These are phyloP conservation scores for Ustilago cynodontis DNA, from an alignment of 1,284 basidiomycete species.

Conservation along the genomic window DNA sequence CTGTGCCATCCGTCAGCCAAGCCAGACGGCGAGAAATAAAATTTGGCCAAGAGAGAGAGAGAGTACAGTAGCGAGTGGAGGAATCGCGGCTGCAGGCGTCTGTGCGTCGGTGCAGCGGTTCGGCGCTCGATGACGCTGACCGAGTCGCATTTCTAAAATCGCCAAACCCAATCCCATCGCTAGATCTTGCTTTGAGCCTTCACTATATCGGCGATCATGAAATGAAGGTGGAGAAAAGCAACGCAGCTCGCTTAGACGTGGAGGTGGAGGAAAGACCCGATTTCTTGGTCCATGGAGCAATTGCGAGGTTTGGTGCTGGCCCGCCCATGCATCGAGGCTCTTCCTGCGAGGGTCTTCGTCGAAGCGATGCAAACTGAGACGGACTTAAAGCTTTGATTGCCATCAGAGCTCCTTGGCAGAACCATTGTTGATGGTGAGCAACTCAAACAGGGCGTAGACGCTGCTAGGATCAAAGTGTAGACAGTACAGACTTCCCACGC, in stretches of 20 bases:
- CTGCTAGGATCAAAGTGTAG: too few species aligned
- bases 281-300: background rate
- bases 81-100: slow-evolving; percentile 7
- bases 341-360: too few species aligned
- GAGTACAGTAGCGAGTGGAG: too few species aligned
- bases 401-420: too few species aligned
- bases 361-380: background rate
- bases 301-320: background rate
- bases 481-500: too few species aligned
- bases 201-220: slow-evolving; percentile 12
- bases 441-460: too few species aligned
- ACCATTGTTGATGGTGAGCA: too few species aligned
- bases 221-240: background rate
- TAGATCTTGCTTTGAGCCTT: background rate
- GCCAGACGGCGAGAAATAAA: background rate
- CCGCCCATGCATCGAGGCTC: background rate
- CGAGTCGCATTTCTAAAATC: slow-evolving; percentile 5
- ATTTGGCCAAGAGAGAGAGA: slow-evolving; percentile 21
- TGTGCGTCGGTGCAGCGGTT: slow-evolving; percentile 4
- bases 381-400: background rate
- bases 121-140: slow-evolving; percentile 34
- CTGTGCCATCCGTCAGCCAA: slow-evolving; percentile 3
- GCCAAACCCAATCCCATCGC: background rate
- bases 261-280: slow-evolving; percentile 31
- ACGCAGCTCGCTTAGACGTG: background rate